phyloP scores from a whole-genome alignment of 352 stramenopile species.

The Blastocystis sp. region DNA sequence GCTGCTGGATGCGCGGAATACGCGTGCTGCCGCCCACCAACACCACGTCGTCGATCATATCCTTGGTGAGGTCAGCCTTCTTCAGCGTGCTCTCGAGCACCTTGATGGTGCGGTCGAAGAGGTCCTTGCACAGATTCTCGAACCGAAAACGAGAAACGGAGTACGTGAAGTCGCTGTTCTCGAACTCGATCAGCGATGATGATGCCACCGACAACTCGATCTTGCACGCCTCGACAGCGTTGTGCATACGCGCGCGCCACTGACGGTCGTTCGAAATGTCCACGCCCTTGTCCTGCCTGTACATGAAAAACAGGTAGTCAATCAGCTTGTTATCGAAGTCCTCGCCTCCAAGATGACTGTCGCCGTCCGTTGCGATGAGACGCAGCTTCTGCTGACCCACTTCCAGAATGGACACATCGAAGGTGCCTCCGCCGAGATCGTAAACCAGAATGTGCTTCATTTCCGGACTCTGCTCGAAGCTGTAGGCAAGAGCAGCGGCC shows the following conservation, averaged over 20 bases:
- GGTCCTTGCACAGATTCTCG: not conserved
- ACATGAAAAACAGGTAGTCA: not conserved
- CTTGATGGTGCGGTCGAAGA: not conserved
- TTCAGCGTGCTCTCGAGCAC: constrained; percentile 89
- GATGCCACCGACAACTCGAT: not conserved
- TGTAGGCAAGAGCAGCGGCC: constrained; percentile 77
- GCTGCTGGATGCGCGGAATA: constrained; percentile 81
- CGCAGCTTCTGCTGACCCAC: constrained; percentile 99
- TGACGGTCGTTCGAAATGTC: not conserved
- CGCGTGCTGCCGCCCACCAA: constrained; percentile 83
- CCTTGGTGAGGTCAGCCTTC: constrained; percentile 92
- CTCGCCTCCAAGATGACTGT: constrained; percentile 98
- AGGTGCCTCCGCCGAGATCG: constrained; percentile 81
- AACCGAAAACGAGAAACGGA: not conserved
- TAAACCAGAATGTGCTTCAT: constrained; percentile 79
- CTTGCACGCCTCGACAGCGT: not conserved
- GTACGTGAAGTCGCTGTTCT: not conserved
- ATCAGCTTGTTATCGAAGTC: constrained; percentile 99
- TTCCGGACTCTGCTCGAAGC: constrained; percentile 72
- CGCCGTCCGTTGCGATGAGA: constrained; percentile 95
- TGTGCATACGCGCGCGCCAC: constrained; percentile 5
- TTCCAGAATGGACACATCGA: constrained; percentile 96
- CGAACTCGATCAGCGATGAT: not conserved
- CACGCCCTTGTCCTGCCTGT: not conserved
- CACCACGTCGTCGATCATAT: constrained; percentile 84